Conservation (phyloP, 176 grass and related monocot genomes). For the Thalia dealbata region DNA sequence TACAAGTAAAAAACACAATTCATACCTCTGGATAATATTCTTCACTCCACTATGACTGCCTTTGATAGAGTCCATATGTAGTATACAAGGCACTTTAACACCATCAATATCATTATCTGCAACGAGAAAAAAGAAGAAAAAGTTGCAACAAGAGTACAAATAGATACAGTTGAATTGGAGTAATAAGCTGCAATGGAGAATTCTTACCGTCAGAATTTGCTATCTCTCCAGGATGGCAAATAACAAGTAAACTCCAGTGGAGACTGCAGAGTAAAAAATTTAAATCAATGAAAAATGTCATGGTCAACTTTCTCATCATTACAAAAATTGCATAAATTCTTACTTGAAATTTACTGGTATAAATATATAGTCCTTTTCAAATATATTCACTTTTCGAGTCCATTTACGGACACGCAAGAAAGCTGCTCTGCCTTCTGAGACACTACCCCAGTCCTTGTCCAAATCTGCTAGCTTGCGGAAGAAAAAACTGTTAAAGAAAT, state of each 20-base stretch:
- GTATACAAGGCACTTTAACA: constrained; percentile 67
- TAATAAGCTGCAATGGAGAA: constrained; percentile 19
- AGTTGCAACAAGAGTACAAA: neutral
- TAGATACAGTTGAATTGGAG: constrained; percentile 13
- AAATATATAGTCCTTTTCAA: constrained; percentile 95
- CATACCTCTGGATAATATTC: constrained; percentile 93
- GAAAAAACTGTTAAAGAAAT: constrained; percentile 99
- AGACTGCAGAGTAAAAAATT: constrained; percentile 43
- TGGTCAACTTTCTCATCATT: neutral
- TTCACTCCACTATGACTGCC: constrained; percentile 91
- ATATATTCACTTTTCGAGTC: constrained; percentile 93
- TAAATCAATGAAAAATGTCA: constrained; percentile 5
- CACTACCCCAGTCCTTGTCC: constrained; percentile 82
- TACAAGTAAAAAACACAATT: neutral
- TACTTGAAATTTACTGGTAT: constrained; percentile 99
- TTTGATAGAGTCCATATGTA: constrained; percentile 99
- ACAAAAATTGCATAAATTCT: constrained; percentile 8
- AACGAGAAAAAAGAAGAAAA: constrained; percentile 26
- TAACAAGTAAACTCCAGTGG: constrained; percentile 94
- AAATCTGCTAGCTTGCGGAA: constrained; percentile 97
- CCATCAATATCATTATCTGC: constrained; percentile 38
- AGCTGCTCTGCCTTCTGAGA: constrained; percentile 75
- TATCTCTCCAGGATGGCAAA: constrained; percentile 90
- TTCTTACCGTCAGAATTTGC: constrained; percentile 38
- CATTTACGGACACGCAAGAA: constrained; percentile 93